phyloP scores from a whole-genome alignment of 306 rosid species.

The Luffa acutangula region DNA sequence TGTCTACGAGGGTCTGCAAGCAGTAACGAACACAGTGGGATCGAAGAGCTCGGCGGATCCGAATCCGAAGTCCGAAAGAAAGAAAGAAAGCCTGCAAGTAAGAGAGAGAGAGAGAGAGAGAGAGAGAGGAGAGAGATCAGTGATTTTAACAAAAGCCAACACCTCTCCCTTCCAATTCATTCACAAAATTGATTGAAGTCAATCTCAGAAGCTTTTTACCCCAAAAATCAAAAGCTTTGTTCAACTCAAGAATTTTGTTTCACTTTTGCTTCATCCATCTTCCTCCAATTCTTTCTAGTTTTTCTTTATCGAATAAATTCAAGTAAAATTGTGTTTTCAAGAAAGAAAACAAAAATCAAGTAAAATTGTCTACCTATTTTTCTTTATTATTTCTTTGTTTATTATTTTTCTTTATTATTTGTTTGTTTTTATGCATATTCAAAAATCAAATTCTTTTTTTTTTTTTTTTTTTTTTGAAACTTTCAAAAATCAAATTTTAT shows the following conservation, averaged over 20 bases:
- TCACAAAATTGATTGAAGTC: background rate
- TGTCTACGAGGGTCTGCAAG: constrained; percentile 5
- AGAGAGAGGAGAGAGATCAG: background rate
- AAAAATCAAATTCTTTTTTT: too few relatives aligned
- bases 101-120: background rate
- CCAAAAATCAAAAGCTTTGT: background rate
- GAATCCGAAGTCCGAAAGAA: background rate
- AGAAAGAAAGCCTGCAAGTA: background rate
- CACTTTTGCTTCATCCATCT: background rate
- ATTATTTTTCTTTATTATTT: too few relatives aligned
- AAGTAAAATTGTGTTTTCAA: too few relatives aligned
- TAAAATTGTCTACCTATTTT: too few relatives aligned
- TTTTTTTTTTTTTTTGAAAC: too few relatives aligned
- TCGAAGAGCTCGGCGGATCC: background rate
- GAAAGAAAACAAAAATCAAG: too few relatives aligned
- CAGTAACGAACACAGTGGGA: background rate
- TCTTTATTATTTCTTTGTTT: too few relatives aligned
- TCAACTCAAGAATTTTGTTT: background rate
- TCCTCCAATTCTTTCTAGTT: background rate
- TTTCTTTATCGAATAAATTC: background rate
- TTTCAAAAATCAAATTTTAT: too few relatives aligned
- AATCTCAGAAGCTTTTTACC: background rate
- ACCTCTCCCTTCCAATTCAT: background rate
- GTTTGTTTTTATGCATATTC: too few relatives aligned
- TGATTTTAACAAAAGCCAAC: background rate